Conservation (phyloP, 345 rosid species). For the Citrus mangshanensis region DNA sequence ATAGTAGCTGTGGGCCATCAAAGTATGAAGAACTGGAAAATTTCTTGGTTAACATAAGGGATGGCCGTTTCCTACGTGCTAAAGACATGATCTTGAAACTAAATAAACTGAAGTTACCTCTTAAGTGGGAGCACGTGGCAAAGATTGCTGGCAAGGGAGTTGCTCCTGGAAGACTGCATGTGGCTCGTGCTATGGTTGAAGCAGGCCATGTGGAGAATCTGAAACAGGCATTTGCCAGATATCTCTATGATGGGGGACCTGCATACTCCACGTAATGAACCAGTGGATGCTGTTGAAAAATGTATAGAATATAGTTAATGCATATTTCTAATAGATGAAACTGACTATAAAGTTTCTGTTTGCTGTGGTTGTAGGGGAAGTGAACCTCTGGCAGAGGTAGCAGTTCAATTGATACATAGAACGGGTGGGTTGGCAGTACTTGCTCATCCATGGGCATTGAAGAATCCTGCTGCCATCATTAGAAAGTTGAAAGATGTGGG, state of each 20-base stretch:
- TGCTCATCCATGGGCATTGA: slow-evolving; percentile 98
- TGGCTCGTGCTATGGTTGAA: slow-evolving; percentile 94
- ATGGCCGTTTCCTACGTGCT: slow-evolving; percentile 84
- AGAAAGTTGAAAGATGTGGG: slow-evolving; percentile 73
- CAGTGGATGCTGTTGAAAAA: neutral
- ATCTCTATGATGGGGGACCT: slow-evolving; percentile 89
- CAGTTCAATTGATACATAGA: slow-evolving; percentile 60
- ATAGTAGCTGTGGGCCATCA: slow-evolving; percentile 82
- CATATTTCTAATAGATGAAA: neutral
- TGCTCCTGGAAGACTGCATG: slow-evolving; percentile 94
- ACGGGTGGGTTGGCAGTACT: slow-evolving; percentile 95
- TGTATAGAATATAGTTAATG: neutral
- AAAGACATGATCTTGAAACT: slow-evolving; percentile 71
- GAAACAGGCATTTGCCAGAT: slow-evolving; percentile 82
- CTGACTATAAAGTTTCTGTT: neutral
- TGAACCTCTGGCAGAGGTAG: slow-evolving; percentile 81
- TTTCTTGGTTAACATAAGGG: slow-evolving; percentile 68
- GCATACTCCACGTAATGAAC: slow-evolving; percentile 73
- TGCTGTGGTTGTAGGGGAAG: slow-evolving; percentile 55
- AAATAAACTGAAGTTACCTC: slow-evolving; percentile 76
- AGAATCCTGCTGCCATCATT: slow-evolving; percentile 62
- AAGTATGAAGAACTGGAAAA: slow-evolving; percentile 62
- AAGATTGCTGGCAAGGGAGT: slow-evolving; percentile 86
- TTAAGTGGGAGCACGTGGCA: slow-evolving; percentile 85
- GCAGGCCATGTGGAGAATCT: slow-evolving; percentile 85